Conservation (phyloP, 768 basidiomycete species). For the Mycena polygramma region DNA sequence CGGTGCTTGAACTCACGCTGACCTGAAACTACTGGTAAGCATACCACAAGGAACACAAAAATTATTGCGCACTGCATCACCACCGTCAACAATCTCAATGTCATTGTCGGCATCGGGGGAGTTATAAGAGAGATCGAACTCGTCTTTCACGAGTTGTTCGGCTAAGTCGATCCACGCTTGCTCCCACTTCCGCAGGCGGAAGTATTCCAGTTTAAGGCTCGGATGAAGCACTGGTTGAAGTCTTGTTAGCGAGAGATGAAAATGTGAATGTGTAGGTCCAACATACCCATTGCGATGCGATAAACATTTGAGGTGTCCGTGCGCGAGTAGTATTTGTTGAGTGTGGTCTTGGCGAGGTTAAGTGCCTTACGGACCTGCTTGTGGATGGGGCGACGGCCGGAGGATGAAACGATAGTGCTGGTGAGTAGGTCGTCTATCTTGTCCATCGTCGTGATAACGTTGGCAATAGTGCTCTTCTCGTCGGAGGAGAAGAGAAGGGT, state of each 20-base stretch:
- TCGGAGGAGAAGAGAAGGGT: constrained; percentile 43
- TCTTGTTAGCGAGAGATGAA: background rate
- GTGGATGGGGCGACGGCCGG: background rate
- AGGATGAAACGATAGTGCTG: constrained; percentile 7
- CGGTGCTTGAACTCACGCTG: constrained; percentile 3
- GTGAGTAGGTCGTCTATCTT: constrained; percentile 43
- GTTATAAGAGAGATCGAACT: background rate
- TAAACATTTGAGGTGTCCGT: constrained; percentile 7
- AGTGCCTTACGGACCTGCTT: background rate
- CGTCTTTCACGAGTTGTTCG: background rate
- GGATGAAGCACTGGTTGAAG: constrained; percentile 5
- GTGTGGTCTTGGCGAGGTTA: constrained; percentile 1
- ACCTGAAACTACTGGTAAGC: background rate
- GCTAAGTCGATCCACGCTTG: constrained; percentile 1
- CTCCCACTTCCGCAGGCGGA: constrained; percentile 1
- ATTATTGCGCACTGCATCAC: background rate
- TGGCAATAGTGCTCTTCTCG: constrained; percentile 38
- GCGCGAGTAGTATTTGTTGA: constrained; percentile 3
- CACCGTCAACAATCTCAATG: background rate
- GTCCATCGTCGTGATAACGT: constrained; percentile 52
- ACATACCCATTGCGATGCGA: background rate
- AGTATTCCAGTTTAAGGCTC: constrained; percentile 1
- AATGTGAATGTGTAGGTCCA: background rate
- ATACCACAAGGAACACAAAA: background rate
- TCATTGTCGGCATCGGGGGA: background rate